phyloP scores from a whole-genome alignment of 805 yeast species.

The Blastobotrys robertii region DNA sequence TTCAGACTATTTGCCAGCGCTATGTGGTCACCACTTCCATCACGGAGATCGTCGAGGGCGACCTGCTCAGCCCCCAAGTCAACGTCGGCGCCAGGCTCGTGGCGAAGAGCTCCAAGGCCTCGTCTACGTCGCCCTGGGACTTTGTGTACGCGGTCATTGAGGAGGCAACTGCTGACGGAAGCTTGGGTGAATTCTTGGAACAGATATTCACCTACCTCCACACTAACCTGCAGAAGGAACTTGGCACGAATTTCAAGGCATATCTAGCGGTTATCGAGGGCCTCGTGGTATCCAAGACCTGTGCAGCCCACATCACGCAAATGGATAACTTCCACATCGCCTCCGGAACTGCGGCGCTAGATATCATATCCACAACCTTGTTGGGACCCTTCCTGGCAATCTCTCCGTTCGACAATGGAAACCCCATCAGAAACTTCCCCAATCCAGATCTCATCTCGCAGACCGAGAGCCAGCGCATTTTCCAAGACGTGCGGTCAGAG shows the following conservation, averaged over 20 bases:
- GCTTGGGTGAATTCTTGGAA: constrained; percentile 49
- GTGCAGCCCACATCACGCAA: constrained; percentile 51
- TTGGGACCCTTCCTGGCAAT: constrained; percentile 70
- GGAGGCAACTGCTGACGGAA: constrained; percentile 57
- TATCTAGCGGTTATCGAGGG: constrained; percentile 46
- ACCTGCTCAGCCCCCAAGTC: too few species aligned
- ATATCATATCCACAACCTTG: constrained; percentile 51
- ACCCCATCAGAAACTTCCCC: constrained; percentile 12
- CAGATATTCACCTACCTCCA: constrained; percentile 35
- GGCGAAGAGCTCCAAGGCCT: not conserved
- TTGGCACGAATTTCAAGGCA: constrained; percentile 29
- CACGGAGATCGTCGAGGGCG: constrained; percentile 3
- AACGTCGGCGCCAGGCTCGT: not conserved
- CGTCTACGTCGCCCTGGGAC: constrained; percentile 25
- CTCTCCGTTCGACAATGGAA: constrained; percentile 51
- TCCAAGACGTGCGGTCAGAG: constrained; percentile 20
- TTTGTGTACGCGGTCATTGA: constrained; percentile 48
- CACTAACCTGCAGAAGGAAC: constrained; percentile 27
- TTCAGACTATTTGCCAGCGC: constrained; percentile 31
- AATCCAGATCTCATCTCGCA: constrained; percentile 14
- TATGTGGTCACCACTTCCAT: constrained; percentile 3
- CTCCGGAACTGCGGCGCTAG: constrained; percentile 38
- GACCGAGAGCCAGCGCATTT: constrained; percentile 9
- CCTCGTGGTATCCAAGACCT: constrained; percentile 48
- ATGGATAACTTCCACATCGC: constrained; percentile 39